These are phyloP conservation scores for Oenanthe javanica DNA, from an alignment of 140 eudicot genomes.

Conservation along the genomic window DNA sequence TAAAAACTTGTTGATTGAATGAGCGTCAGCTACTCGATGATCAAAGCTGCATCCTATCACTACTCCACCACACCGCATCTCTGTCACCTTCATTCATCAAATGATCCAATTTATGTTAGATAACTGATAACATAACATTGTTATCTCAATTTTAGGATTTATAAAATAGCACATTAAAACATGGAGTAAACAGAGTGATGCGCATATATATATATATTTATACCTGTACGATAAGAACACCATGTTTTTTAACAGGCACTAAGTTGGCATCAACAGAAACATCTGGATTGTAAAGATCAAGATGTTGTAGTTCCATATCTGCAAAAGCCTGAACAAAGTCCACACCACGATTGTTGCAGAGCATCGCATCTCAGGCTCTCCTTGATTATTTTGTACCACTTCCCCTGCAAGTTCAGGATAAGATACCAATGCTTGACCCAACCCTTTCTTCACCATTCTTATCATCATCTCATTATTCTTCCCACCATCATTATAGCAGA, in stretches of 20 bases:
- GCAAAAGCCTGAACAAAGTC: constrained; percentile 44
- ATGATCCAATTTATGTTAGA: too few relatives aligned
- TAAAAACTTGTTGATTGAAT: constrained; percentile 56
- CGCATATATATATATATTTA: too few relatives aligned
- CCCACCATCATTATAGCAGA: too few relatives aligned
- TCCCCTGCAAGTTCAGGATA: constrained; percentile 39
- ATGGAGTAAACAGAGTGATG: too few relatives aligned
- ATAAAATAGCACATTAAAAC: too few relatives aligned
- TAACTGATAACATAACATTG: too few relatives aligned
- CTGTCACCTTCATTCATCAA: constrained; percentile 40
- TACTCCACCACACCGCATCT: constrained; percentile 48
- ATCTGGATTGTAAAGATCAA: constrained; percentile 47
- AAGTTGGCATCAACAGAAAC: constrained; percentile 34
- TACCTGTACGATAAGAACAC: constrained; percentile 63
- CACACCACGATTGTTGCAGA: constrained; percentile 67
- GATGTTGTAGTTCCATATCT: constrained; percentile 36
- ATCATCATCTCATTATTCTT: too few relatives aligned
- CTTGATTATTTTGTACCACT: constrained; percentile 32
- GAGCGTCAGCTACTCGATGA: constrained; percentile 62
- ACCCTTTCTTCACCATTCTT: too few relatives aligned
- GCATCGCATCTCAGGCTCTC: constrained; percentile 61
- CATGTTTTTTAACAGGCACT: constrained; percentile 40
- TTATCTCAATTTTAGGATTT: too few relatives aligned
- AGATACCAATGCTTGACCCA: too few relatives aligned
- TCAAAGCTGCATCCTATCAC: constrained; percentile 65